Conservation (phyloP, 192 early-diverging fungal species). For the Funneliformis mosseae region DNA sequence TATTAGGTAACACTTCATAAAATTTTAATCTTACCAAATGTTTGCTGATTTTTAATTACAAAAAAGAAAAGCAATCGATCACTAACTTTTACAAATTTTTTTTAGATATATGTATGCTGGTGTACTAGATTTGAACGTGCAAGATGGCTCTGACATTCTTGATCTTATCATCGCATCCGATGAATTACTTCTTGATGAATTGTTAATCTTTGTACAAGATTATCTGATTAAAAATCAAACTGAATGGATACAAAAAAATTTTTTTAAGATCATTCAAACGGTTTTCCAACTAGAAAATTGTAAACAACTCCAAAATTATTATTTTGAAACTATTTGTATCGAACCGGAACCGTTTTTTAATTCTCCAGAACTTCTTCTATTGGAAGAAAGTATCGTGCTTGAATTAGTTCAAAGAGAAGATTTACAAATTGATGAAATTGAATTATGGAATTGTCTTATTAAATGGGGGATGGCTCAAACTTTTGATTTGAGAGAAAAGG, state of each 20-base stretch:
- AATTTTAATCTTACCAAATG: too few relatives aligned
- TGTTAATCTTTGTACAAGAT: neutral
- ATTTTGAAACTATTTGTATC: neutral
- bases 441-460: neutral
- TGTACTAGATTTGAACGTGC: neutral
- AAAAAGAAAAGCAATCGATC: neutral
- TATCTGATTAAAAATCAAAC: constrained; percentile 23
- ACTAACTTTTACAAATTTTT: neutral
- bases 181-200: constrained; percentile 26
- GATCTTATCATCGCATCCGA: constrained; percentile 6
- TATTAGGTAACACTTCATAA: constrained; percentile 9
- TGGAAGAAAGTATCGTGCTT: constrained; percentile 16
- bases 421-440: too few relatives aligned
- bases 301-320: constrained; percentile 7
- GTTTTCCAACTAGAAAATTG: neutral
- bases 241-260: constrained; percentile 1
- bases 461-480: constrained; percentile 14
- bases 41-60: too few relatives aligned
- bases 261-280: constrained; percentile 3
- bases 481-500: neutral
- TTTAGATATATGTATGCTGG: constrained; percentile 26
- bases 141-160: neutral
- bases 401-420: neutral
- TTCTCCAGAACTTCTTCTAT: neutral
- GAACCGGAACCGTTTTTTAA: constrained; percentile 16